Base-by-base conservation (phyloP, 441 rosid species). In the Isatis lusitanica region DNA sequence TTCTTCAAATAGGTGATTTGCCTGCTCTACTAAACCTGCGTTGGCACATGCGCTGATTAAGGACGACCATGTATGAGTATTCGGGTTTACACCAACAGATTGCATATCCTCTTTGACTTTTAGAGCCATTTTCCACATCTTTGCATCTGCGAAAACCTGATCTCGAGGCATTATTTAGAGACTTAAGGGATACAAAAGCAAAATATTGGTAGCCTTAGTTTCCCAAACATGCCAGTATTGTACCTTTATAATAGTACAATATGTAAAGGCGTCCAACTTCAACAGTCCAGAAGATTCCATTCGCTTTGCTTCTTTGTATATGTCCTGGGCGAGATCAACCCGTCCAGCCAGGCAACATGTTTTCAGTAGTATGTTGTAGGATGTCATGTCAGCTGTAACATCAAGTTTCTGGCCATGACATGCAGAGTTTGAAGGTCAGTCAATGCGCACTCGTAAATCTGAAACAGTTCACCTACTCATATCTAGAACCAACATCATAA, bases 201-300 rank as follows among this genome's bases (percentile, higher is more conserved):
- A 28, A 57, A 38, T 0, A 9, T 7, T 40, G 24, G 26, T 26
- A 51, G 48, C 6, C 21, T 73, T n/a, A 40, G 48, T 31, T 50
- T 24, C 10, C 44, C 40, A 72, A 65, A 69, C 40, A 53, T 39
- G 63, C 43, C 11, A 42, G 68, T 30, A 57, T 30, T 67, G 40
- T 77, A 92, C 99, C 94, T 90, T 94, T 68, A 94, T 83, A 63
- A 94, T 87, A 15, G 97, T 92, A 86, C 98, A 88, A 82, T 94
- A 90, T 21, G 99, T 94, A 83, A 88, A 90, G 56, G 85, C 87
- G 57, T 92, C 99, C 86, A 92, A 79, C 82, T 88, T 90, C 79
- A 90, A 40, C 7, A 52, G 70, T 70, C 90, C 91, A 4, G 86
- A 66, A 17, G 86, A 86, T 80, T 94, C 91, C 86, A 92, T 73